These are phyloP conservation scores for Kodamaea ohmeri DNA, from an alignment of 1,139 yeast species.

Conservation along the genomic window DNA sequence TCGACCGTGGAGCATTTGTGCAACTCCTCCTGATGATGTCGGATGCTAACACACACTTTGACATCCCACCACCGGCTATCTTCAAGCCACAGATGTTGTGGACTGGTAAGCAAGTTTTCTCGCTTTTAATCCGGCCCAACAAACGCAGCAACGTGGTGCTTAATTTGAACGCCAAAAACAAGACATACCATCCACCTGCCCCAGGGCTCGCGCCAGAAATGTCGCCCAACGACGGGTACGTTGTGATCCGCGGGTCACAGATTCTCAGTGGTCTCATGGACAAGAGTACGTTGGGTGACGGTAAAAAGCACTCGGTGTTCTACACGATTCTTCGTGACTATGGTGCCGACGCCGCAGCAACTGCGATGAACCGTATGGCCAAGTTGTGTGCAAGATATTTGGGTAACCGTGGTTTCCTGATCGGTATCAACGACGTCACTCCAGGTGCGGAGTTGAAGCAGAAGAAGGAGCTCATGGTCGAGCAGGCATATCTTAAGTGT, in stretches of 20 bases:
- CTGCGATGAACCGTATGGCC: constrained; percentile 98
- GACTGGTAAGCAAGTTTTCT: constrained; percentile 97
- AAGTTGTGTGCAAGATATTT: constrained; percentile 91
- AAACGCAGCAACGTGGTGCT: constrained; percentile 71
- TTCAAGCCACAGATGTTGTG: constrained; percentile 85
- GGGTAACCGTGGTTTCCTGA: constrained; percentile 94
- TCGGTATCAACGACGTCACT: constrained; percentile 96
- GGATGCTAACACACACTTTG: constrained; percentile 84
- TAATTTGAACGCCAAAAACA: constrained; percentile 91
- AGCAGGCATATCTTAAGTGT: constrained; percentile 86
- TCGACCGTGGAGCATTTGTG: constrained; percentile 79
- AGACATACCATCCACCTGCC: constrained; percentile 73
- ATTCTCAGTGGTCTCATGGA: constrained; percentile 95
- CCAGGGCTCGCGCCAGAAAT: constrained; percentile 77
- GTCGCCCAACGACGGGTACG: constrained; percentile 97
- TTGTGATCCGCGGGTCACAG: constrained; percentile 84
- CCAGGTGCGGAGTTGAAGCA: constrained; percentile 77
- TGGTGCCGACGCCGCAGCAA: constrained; percentile 94
- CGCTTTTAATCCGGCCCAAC: constrained; percentile 83
- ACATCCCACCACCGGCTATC: constrained; percentile 92
- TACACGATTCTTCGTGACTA: constrained; percentile 92
- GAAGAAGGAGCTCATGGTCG: constrained; percentile 87
- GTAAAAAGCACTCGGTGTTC: constrained; percentile 95
- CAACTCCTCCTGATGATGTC: constrained; percentile 94
- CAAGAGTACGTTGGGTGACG: constrained; percentile 93